Evolutionary conservation across 202 grass and related monocot genomes (phyloP).

Genomic region (Eragrostis tef): DNA sequence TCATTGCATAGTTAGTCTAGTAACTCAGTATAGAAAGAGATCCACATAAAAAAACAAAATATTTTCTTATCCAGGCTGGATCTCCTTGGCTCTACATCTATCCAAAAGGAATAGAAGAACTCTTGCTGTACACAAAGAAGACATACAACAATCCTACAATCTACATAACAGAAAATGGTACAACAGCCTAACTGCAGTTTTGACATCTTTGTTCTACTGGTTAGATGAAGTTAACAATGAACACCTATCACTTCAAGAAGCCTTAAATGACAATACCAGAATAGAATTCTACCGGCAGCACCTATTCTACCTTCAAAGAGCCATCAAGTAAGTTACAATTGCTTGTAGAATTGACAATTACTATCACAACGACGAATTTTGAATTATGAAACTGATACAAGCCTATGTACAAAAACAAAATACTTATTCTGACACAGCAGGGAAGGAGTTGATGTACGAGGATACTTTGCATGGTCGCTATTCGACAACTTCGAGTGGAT

Average conservation of each 20-base stretch:
- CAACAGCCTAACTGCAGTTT: constrained; percentile 5
- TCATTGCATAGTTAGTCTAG: constrained; percentile 25
- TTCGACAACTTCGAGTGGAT: constrained; percentile 87
- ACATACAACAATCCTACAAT: constrained; percentile 82
- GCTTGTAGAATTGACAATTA: neutral
- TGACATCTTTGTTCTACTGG: constrained; percentile 3
- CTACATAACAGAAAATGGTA: constrained; percentile 98
- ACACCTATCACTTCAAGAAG: constrained; percentile 58
- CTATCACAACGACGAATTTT: neutral
- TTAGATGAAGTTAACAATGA: constrained; percentile 82
- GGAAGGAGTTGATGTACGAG: constrained; percentile 62
- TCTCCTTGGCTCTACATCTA: constrained; percentile 78
- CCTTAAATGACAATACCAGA: constrained; percentile 69
- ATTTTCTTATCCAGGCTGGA: constrained; percentile 57
- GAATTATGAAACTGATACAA: neutral
- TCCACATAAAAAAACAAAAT: constrained; percentile 16
- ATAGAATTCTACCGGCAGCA: constrained; percentile 74
- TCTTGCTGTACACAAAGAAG: constrained; percentile 71
- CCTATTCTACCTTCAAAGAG: constrained; percentile 60
- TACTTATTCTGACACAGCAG: constrained; percentile 47
- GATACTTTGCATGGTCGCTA: constrained; percentile 89
- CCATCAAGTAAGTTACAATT: constrained; percentile 59
- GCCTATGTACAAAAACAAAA: constrained; percentile 1
- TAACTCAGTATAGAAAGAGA: neutral
- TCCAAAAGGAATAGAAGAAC: constrained; percentile 76